A percentile compares a stretch with the other conserved stretches of the same genome.
phyloP scores from a whole-genome alignment of 495 filamentous ascomycete species.

The Chaetomium cochliodes region DNA sequence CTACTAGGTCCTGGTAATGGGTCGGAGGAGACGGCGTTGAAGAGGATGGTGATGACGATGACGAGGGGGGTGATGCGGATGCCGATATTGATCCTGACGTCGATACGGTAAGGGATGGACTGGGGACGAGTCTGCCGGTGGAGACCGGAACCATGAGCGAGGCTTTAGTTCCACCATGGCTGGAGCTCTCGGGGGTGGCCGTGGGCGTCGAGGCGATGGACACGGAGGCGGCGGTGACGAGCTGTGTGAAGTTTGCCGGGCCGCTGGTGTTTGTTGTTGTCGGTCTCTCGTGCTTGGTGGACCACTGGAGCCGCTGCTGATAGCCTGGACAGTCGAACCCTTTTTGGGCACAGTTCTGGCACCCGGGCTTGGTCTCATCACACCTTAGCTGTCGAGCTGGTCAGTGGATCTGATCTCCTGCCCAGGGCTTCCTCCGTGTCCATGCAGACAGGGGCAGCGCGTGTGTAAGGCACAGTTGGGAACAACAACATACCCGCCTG shows the following conservation, averaged over 20 bases:
- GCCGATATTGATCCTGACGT: conserved; percentile 4
- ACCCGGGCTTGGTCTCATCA: conserved; percentile 36
- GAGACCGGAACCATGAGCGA: neutral
- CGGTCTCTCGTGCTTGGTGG: conserved; percentile 37
- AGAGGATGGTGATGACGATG: conserved; percentile 15
- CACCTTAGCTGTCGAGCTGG: conserved; percentile 32
- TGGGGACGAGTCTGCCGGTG: neutral
- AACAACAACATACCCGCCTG: conserved; percentile 31
- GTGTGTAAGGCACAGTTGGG: neutral
- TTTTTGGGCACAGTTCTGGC: conserved; percentile 35
- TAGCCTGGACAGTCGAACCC: conserved; percentile 38
- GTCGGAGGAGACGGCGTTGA: conserved; percentile 19
- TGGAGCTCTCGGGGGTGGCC: neutral
- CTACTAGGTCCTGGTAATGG: conserved; percentile 5
- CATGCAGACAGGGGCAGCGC: conserved; percentile 1
- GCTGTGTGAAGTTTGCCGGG: conserved; percentile 36
- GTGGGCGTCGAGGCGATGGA: conserved; percentile 27
- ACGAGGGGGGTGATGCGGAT: conserved; percentile 12
- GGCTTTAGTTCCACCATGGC: neutral
- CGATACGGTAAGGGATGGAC: conserved; percentile 4
- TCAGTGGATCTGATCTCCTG: conserved; percentile 12
- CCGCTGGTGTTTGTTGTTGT: conserved; percentile 22
- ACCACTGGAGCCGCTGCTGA: conserved; percentile 40
- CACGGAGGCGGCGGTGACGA: conserved; percentile 35
- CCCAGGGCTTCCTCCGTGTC: neutral